phyloP scores from a whole-genome alignment of 768 basidiomycete genomes.

The Phlegmacium glaucopus region DNA sequence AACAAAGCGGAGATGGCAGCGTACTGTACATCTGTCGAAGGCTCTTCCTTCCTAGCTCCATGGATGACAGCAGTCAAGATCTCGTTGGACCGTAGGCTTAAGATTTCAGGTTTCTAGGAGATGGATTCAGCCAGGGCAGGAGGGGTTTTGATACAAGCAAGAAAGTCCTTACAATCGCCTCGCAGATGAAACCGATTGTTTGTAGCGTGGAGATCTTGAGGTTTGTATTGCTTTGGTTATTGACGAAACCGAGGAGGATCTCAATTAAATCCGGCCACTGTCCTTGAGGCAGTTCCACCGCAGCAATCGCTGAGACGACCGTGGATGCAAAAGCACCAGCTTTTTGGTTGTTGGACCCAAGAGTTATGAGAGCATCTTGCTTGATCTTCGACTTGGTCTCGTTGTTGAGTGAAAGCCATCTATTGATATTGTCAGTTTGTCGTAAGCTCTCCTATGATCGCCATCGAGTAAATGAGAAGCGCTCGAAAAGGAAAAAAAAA shows the following conservation, averaged over 20 bases:
- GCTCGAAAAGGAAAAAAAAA: slow-evolving; percentile 14
- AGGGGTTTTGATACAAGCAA: background rate
- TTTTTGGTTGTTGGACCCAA: slow-evolving; percentile 67
- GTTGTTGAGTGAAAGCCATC: slow-evolving; percentile 78
- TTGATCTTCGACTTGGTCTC: slow-evolving; percentile 80
- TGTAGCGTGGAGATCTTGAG: slow-evolving; percentile 87
- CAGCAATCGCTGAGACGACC: slow-evolving; percentile 91
- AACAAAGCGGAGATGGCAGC: slow-evolving; percentile 90
- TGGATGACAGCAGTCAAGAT: slow-evolving; percentile 98
- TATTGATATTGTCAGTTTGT: slow-evolving; percentile 69
- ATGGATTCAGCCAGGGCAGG: slow-evolving; percentile 12
- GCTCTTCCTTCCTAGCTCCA: slow-evolving; percentile 94
- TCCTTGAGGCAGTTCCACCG: slow-evolving; percentile 83
- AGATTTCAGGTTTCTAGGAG: slow-evolving; percentile 84
- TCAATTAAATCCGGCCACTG: slow-evolving; percentile 93
- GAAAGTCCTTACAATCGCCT: slow-evolving; percentile 75
- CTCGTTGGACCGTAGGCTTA: slow-evolving; percentile 89
- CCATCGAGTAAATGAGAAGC: slow-evolving; percentile 13
- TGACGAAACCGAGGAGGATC: slow-evolving; percentile 82
- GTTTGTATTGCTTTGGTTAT: slow-evolving; percentile 66
- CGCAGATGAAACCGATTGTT: slow-evolving; percentile 97
- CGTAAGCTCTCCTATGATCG: slow-evolving; percentile 63
- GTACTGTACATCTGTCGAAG: slow-evolving; percentile 84
- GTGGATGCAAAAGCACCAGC: slow-evolving; percentile 89
- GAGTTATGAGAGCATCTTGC: slow-evolving; percentile 77